Evolutionary conservation across 2,329 filamentous ascomycete species (phyloP).

Genomic region (Fusarium keratoplasticum): DNA sequence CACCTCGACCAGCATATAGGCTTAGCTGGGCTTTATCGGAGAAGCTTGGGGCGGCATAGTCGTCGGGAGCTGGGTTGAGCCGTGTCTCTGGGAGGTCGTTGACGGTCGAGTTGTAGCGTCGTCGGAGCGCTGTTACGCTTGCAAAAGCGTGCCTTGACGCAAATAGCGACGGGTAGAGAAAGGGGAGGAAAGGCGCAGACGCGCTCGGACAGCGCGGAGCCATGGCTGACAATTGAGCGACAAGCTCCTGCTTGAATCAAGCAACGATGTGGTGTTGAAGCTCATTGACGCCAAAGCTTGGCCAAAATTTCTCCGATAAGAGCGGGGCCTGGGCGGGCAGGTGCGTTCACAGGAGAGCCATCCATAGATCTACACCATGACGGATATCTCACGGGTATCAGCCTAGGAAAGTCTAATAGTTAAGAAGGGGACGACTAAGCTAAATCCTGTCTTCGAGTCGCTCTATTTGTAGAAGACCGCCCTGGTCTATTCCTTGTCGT

Average conservation of each 20-base stretch:
- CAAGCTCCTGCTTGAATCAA: background rate
- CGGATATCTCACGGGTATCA: background rate
- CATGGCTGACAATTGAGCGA: slow-evolving; percentile 37
- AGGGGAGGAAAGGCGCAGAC: slow-evolving; percentile 48
- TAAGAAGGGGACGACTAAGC: background rate
- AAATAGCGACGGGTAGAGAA: slow-evolving; percentile 63
- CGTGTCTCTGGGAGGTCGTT: slow-evolving; percentile 63
- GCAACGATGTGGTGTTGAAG: slow-evolving; percentile 3
- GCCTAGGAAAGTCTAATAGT: background rate
- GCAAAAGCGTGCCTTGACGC: slow-evolving; percentile 28
- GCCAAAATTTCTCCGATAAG: slow-evolving; percentile 24
- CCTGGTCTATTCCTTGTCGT: background rate
- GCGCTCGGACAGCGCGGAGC: slow-evolving; percentile 42
- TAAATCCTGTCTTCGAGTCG: background rate
- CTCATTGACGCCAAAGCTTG: slow-evolving; percentile 12
- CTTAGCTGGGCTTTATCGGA: slow-evolving; percentile 86
- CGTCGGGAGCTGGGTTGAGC: slow-evolving; percentile 84
- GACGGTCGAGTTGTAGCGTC: slow-evolving; percentile 45
- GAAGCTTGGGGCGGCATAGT: slow-evolving; percentile 86
- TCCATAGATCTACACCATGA: background rate
- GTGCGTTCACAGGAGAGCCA: background rate
- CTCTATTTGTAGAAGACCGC: background rate
- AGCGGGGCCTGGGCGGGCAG: background rate
- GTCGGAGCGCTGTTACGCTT: slow-evolving; percentile 20
- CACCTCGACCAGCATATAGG: slow-evolving; percentile 82